Base-by-base conservation (phyloP, 2,329 filamentous ascomycete genomes). In the Phialocephala sp. region DNA sequence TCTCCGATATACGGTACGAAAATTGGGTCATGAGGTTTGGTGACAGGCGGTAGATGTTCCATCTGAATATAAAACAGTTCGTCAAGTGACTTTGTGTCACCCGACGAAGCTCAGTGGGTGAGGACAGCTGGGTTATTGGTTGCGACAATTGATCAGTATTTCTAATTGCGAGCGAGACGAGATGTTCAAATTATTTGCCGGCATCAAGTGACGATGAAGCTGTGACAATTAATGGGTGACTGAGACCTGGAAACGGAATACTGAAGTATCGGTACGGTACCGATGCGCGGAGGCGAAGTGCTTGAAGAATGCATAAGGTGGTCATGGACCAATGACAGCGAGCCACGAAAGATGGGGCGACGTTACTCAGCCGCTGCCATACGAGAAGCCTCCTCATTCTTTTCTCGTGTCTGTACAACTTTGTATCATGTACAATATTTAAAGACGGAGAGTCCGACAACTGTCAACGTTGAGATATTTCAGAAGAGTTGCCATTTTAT, bases 11-110 rank as follows among this genome's bases (percentile, higher is more conserved):
- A 67, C 24, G 66, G 66, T 20, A 68, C 45, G 18, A 14, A 41
- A 8, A 68, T 50, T 6, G 66, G 66, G 8, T 66, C 57, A 22
- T 52, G 64, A 22, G 66, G 61, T 22, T 54, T 41, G n/a, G 50
- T 24, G 35, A 68, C 61, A 6, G 59, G 55, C 8, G 66, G 64
- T 32, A 68, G 56, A 45, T 68, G 59, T 56, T 68, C 66, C 66
- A 68, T 61, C 6, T 12, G 27, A 32, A 32, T 32, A 32, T 32
- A 32, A 11, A 14, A 15, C 20, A 22, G 22, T 27, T 54, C 54
- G 12, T 24, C 60, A 55, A 60, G 59, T 52, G 57, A 45, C 22
- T 36, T 24, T 54, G 24, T n/a, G 32, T 54, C 14, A 37, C 18
- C 52, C 18, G 35, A 47, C 4, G 4, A 36, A 54, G 41, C 43